Base-by-base conservation (phyloP, 1,139 yeast genomes). In the Candida frijolesensis region DNA sequence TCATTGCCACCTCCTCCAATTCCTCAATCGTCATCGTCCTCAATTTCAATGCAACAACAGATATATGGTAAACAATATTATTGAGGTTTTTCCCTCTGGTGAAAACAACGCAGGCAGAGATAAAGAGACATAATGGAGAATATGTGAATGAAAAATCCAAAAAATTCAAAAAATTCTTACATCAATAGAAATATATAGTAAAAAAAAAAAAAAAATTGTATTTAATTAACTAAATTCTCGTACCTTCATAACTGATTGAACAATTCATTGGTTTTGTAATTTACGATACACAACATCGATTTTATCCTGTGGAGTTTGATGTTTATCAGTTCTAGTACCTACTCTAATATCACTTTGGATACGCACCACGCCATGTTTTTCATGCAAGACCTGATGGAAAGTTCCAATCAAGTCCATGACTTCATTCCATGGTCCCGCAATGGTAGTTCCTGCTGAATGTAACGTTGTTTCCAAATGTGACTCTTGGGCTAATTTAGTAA, bases 381-480 rank as follows among this genome's bases (percentile, higher is more conserved):
- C 72, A 62, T 90, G 97, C 46, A 89, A 79, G 46, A 74, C 71
- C 60, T 85, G 84, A 60, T 90, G 97, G 60, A 89, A 72, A 57
- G 82, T 79, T n/a, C 96, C 96, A 59, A 90, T 86, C 50, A 88
- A 70, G 30, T 76, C 81, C 82, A 85, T 87, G 2, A 90, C 96
- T 50, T 87, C 89, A 61, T 84, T 83, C 96, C 96, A 90, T n/a
- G 91, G 91, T 0, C 97, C 97, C 60, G 87, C 88, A 60, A 89
- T 86, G 4, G 96, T 89, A 9, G 96, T 89, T 5, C 96, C 96
- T 1, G 96, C 96, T 57, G 94, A 85, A 67, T 90, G 96, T 56
- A 90, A 72, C 0, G 89, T 83, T 52, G 87, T 83, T 48, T 82
- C 77, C 49, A 90, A 72, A 5, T 80, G 83, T 16, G 88, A 82